A percentile compares a stretch with the other conserved stretches of the same genome.
phyloP scores from a whole-genome alignment of 345 rosid genomes.

The Carallia brachiata region DNA sequence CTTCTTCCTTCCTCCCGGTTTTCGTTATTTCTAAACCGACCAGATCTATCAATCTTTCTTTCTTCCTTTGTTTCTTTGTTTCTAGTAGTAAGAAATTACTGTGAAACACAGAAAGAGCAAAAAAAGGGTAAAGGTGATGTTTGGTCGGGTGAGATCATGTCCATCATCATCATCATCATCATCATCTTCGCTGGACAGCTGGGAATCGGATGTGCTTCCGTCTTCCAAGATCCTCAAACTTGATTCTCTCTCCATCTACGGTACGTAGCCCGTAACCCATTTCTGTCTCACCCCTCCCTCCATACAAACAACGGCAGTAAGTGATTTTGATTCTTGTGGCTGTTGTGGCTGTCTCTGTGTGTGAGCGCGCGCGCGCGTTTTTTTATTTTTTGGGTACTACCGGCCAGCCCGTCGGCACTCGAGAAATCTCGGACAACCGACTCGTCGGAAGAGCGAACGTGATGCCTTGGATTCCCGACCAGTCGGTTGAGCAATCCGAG shows the following conservation, averaged over 20 bases:
- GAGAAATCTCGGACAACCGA: too few species aligned
- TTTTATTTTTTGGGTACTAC: too few species aligned
- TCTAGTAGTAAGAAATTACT: not conserved
- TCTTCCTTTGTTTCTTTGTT: not conserved
- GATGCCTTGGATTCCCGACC: too few species aligned
- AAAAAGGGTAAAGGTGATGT: constrained; percentile 34
- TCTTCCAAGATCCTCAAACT: constrained; percentile 72
- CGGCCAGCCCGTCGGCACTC: too few species aligned
- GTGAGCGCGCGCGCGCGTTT: too few species aligned
- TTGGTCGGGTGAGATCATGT: constrained; percentile 64
- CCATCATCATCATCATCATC: constrained; percentile 59
- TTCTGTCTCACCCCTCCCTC: not conserved
- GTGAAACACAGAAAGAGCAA: not conserved
- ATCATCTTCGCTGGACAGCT: constrained; percentile 34
- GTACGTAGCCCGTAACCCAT: not conserved
- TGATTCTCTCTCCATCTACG: constrained; percentile 84
- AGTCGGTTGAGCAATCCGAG: too few species aligned
- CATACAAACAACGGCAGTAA: not conserved
- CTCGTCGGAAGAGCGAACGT: too few species aligned
- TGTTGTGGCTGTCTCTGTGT: too few species aligned
- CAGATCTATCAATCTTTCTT: not conserved
- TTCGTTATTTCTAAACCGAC: too few species aligned
- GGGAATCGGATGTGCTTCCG: constrained; percentile 39
- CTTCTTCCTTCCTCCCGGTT: too few species aligned
- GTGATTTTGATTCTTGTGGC: too few species aligned